Conservation (phyloP, 2,329 filamentous ascomycete species). For the Furcasterigmium furcatum region DNA sequence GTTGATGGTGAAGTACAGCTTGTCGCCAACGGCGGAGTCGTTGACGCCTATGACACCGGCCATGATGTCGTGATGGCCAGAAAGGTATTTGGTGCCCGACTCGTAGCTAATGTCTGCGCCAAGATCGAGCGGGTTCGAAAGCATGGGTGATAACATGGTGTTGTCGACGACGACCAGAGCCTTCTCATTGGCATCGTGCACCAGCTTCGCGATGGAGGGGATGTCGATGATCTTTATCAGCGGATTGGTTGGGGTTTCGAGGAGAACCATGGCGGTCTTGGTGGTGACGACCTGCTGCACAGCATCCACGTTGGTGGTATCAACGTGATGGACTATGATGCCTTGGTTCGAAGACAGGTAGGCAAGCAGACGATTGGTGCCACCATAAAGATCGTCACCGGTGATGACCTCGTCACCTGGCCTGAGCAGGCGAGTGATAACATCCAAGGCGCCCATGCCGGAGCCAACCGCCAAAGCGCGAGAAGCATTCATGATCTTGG, state of each 20-base stretch:
- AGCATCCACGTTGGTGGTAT: constrained; percentile 76
- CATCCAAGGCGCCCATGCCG: constrained; percentile 95
- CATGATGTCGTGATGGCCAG: constrained; percentile 98
- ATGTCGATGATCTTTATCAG: constrained; percentile 98
- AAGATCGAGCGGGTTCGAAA: constrained; percentile 89
- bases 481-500: constrained; percentile 97
- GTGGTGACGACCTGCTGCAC: constrained; percentile 66
- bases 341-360: constrained; percentile 86
- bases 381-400: constrained; percentile 94
- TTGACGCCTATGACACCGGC: constrained; percentile 94
- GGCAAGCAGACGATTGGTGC: constrained; percentile 88
- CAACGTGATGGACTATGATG: constrained; percentile 93
- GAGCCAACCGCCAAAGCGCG: constrained; percentile 91
- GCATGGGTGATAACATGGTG: constrained; percentile 96
- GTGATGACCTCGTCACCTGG: constrained; percentile 97
- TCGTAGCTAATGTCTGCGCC: constrained; percentile 97
- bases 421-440: constrained; percentile 85
- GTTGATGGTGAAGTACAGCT: constrained; percentile 96
- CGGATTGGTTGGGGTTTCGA: constrained; percentile 96
- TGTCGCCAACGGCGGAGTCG: constrained; percentile 75
- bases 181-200: constrained; percentile 74
- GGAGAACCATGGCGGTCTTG: constrained; percentile 91
- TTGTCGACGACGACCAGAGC: constrained; percentile 93
- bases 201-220: constrained; percentile 68
- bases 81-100: constrained; percentile 96